Evolutionary conservation across 2,329 filamentous ascomycete species (phyloP).

Genomic region (Sporothrix humicola): DNA sequence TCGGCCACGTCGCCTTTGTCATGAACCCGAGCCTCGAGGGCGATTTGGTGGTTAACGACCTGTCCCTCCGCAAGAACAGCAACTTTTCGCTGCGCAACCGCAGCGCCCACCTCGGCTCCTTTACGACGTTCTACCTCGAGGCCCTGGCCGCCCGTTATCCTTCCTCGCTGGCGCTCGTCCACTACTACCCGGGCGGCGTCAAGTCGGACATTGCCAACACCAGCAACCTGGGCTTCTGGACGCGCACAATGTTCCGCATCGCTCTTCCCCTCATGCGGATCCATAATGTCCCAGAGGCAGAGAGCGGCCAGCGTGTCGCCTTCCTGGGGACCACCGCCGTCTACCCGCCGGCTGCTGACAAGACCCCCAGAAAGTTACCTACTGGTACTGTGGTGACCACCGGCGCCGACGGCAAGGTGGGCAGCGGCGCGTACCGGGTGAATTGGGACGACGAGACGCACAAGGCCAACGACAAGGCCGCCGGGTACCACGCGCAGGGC

Average conservation of each 20-base stretch:
- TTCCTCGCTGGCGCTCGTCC: slow-evolving; percentile 22
- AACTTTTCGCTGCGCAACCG: slow-evolving; percentile 8
- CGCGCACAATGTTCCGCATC: neutral
- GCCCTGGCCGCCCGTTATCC: slow-evolving; percentile 28
- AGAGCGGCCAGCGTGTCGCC: slow-evolving; percentile 29
- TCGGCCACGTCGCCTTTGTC: slow-evolving; percentile 42
- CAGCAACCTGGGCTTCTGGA: slow-evolving; percentile 25
- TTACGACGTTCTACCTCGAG: slow-evolving; percentile 28
- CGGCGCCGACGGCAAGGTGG: neutral
- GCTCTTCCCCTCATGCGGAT: slow-evolving; percentile 12
- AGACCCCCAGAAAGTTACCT: neutral
- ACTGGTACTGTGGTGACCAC: neutral
- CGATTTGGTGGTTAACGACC: slow-evolving; percentile 14
- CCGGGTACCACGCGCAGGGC: slow-evolving; percentile 6
- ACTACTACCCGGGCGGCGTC: slow-evolving; percentile 36
- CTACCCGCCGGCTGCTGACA: slow-evolving; percentile 15
- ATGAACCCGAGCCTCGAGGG: slow-evolving; percentile 40
- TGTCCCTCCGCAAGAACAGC: slow-evolving; percentile 24
- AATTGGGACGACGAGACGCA: slow-evolving; percentile 10
- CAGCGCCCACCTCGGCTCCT: neutral
- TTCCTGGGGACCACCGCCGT: slow-evolving; percentile 18
- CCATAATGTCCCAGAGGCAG: neutral
- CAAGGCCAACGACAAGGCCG: neutral
- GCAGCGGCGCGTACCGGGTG: slow-evolving; percentile 33
- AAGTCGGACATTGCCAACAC: slow-evolving; percentile 12